phyloP scores from a whole-genome alignment of 768 basidiomycete genomes.

The Suillus americanus region DNA sequence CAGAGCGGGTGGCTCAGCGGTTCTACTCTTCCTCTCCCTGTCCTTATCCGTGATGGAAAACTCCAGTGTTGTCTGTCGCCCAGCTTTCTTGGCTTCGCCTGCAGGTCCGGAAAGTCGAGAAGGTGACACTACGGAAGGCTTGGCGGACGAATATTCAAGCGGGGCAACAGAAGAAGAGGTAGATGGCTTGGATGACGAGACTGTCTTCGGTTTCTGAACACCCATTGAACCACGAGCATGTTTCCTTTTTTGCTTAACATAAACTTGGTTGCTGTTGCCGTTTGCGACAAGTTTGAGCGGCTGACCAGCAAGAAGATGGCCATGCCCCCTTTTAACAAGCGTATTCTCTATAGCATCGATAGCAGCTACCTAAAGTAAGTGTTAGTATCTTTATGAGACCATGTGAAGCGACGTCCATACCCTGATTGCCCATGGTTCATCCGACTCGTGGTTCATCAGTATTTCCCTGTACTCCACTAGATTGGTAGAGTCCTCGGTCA shows the following conservation, averaged over 20 bases:
- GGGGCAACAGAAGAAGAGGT: background rate
- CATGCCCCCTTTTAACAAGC: constrained; percentile 54
- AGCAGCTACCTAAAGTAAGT: constrained; percentile 51
- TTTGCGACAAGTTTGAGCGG: constrained; percentile 55
- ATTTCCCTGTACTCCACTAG: constrained; percentile 70
- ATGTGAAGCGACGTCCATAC: constrained; percentile 37
- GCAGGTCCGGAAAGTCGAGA: background rate
- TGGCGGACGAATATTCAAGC: background rate
- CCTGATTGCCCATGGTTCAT: constrained; percentile 65
- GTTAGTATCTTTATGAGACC: constrained; percentile 12
- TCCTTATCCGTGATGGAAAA: constrained; percentile 3
- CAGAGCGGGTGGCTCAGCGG: background rate
- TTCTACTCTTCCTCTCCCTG: background rate
- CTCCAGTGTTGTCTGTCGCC: background rate
- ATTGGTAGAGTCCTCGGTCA: constrained; percentile 66
- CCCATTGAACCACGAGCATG: background rate
- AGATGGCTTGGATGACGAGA: constrained; percentile 8
- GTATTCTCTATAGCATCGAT: constrained; percentile 69
- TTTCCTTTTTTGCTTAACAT: constrained; percentile 2
- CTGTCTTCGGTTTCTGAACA: background rate
- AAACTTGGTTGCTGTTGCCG: constrained; percentile 10
- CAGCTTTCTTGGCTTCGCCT: background rate
- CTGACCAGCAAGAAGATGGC: constrained; percentile 59
- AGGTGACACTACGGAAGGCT: background rate
- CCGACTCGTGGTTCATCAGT: constrained; percentile 59